Base-by-base conservation (phyloP, 1,284 basidiomycete species). In the Ceratorhiza oryzae-sativae region DNA sequence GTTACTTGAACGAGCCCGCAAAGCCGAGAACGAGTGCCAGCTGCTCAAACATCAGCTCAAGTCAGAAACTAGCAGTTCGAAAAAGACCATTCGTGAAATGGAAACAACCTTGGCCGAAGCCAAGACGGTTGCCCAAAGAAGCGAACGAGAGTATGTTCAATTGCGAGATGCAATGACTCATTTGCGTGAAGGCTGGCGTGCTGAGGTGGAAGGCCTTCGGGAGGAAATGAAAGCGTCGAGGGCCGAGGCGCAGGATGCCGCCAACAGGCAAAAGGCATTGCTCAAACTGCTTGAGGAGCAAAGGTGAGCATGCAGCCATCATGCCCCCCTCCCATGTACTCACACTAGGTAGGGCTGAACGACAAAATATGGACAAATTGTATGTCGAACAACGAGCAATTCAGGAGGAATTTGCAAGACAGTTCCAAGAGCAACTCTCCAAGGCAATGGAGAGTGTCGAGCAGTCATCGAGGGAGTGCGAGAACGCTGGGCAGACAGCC, bases 1-100 rank as follows among this genome's bases (percentile, higher is more conserved):
- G 90, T 88, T 92, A 15, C 83, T 93, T 25, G 92, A 93, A 75
- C 86, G 91, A 18, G 91, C 91, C 36, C 86, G 92, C 62, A 93
- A 92, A 78, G 91, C 91, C 5, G 91, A 93, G 78, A 84, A 88
- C 1, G 91, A 93, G 78, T 87, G 88, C 1, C 79, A 86, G 10
- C 76, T 84, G 23, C 81, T 92, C 10, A 91, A 90, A 79, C 75
- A 84, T 1, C 88, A 90, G 76, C 84, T 93, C 74, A 93, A 93
- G 80, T 81, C 83, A 27, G 91, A 93, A 78, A 88, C 89, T 1
- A 81, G 86, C 3, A 84, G 84, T 15, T 87, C 89, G 9, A 93
- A 93, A 80, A 91, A 90, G 79, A 82, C 87, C 0, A 77, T 92
- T 10, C 86, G 90, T 13, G 91, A 93, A 74, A 91, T 92, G 90